Conservation (phyloP, 2,329 filamentous ascomycete genomes). For the Botryosphaeria dothidea region DNA sequence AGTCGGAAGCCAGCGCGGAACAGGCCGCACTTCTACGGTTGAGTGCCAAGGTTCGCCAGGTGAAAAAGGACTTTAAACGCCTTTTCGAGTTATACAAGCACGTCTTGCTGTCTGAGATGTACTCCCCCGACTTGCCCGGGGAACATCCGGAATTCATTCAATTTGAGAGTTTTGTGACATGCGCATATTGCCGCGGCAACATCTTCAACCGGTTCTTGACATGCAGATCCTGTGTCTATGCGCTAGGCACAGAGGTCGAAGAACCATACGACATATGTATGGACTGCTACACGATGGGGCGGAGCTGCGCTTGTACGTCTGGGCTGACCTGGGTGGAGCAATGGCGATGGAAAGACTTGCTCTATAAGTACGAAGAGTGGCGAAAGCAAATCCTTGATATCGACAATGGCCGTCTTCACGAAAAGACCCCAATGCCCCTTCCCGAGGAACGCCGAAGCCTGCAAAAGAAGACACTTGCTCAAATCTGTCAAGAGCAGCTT, state of each 20-base stretch:
- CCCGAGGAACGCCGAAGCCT: slow-evolving; percentile 66
- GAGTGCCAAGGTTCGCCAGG: slow-evolving; percentile 61
- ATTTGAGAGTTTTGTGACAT: slow-evolving; percentile 90
- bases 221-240: slow-evolving; percentile 78
- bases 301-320: slow-evolving; percentile 87
- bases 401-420: slow-evolving; percentile 65
- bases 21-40: slow-evolving; percentile 40
- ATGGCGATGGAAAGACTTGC: slow-evolving; percentile 79
- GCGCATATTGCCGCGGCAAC: slow-evolving; percentile 92
- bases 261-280: slow-evolving; percentile 96
- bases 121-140: slow-evolving; percentile 61
- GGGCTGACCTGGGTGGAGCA: slow-evolving; percentile 90
- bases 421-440: slow-evolving; percentile 69
- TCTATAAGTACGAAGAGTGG: slow-evolving; percentile 80
- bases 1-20: slow-evolving; percentile 48
- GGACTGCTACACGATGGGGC: slow-evolving; percentile 98
- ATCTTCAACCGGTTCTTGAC: slow-evolving; percentile 97
- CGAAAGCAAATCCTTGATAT: slow-evolving; percentile 74
- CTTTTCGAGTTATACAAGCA: slow-evolving; percentile 77
- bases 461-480: slow-evolving; percentile 78
- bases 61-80: slow-evolving; percentile 80
- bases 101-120: slow-evolving; percentile 83
- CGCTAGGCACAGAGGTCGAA: slow-evolving; percentile 67
- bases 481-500: slow-evolving; percentile 92
- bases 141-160: slow-evolving; percentile 75